Evolutionary conservation across 2,329 filamentous ascomycete species (phyloP), one percentile per base, ranked within the genome.

Genomic region (Aspergillus awamori): DNA sequence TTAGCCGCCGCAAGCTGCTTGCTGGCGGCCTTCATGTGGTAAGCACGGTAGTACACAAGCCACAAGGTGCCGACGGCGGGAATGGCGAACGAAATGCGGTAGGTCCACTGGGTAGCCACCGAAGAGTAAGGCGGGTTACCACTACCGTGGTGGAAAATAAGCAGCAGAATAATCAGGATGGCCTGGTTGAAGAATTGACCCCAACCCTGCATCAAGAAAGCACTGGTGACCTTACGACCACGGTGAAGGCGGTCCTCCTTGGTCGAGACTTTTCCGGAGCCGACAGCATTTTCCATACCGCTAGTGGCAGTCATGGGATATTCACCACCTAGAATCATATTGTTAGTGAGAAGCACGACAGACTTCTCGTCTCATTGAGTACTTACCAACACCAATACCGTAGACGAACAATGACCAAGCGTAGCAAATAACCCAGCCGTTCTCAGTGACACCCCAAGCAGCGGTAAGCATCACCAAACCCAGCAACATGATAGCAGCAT

Each of bases 131-230:
- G 92, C 22, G 90, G 87, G 68, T 87, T 84, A 53, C 90, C 90
- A 62, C 82, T 83, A 60, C 90, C 90, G 72, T 89, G 87, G 83
- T 96, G 92, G 86, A 97, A 95, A 79, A 94, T 90, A 69, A 96
- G 83, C 61, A 97, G 86, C 54, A 96, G 83, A 57, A 97, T 76
- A 72, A 98, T 97, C 65, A 98, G 85, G 60, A 96, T 80, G 69
- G 90, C 89, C 80, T 97, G 94, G 86, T 98, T 98, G 82, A 91
- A 83, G 76, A 97, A 91, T 78, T 98, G 94, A 67, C 94, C 94
- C 94, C 94, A 98, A 58, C 94, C 94, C 79, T 98, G 94, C 94
- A 98, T 97, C 79, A 98, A 79, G 82, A 98, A 98, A 61, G 94
- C 93, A 77, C 90, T 92, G 67, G 93, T 97, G 75, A 97, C 94